Evolutionary conservation across 129 eudicot species (phyloP).

Genomic region (Flaveria robusta): DNA sequence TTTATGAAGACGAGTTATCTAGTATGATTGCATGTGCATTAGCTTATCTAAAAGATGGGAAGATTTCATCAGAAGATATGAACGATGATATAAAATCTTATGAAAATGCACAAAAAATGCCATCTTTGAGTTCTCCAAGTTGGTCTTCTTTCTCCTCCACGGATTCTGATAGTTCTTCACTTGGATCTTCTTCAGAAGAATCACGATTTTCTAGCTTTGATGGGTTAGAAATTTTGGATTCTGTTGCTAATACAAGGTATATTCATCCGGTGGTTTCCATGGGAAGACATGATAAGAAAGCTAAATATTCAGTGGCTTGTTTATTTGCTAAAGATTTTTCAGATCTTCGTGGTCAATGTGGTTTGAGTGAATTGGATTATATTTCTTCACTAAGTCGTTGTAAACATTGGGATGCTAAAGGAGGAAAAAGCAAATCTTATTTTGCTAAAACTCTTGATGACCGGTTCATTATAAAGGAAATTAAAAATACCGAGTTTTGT

Average conservation of each 20-base stretch:
- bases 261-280: slow-evolving; percentile 61
- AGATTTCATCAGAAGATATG: slow-evolving; percentile 32
- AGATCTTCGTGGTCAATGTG: slow-evolving; percentile 62
- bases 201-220: slow-evolving; percentile 49
- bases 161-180: slow-evolving; percentile 46
- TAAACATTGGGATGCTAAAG: slow-evolving; percentile 91
- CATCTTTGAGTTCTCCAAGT: slow-evolving; percentile 45
- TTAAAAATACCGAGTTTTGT: slow-evolving; percentile 72
- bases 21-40: slow-evolving; percentile 85
- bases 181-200: slow-evolving; percentile 49
- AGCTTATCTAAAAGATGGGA: slow-evolving; percentile 52
- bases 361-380: slow-evolving; percentile 77
- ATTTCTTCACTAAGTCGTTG: slow-evolving; percentile 90
- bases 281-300: slow-evolving; percentile 58
- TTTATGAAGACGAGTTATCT: slow-evolving; percentile 77
- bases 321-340: slow-evolving; percentile 66
- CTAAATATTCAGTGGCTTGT: slow-evolving; percentile 70
- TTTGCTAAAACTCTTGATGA: slow-evolving; percentile 91
- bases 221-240: slow-evolving; percentile 54
- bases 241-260: slow-evolving; percentile 47
- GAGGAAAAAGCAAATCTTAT: slow-evolving; percentile 88
- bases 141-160: slow-evolving; percentile 48
- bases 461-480: slow-evolving; percentile 83
- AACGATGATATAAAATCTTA: slow-evolving; percentile 33
- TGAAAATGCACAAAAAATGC: slow-evolving; percentile 38